Conservation (phyloP, 1,284 basidiomycete species). For the Malassezia furfur region DNA sequence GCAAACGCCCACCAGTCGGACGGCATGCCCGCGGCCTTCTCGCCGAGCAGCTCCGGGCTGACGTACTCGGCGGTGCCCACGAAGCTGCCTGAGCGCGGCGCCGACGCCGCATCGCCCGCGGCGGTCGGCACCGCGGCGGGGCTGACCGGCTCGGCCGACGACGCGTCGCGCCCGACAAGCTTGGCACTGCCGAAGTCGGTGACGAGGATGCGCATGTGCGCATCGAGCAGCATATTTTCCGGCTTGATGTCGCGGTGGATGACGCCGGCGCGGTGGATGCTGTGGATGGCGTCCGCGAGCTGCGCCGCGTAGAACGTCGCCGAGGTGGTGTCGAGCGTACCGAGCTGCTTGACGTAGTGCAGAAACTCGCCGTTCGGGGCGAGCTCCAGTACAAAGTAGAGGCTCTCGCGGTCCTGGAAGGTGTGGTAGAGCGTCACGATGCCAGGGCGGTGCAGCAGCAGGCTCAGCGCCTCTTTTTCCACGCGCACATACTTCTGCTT, state of each 20-base stretch:
- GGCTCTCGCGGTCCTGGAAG: slow-evolving; percentile 43
- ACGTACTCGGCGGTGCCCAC: slow-evolving; percentile 96
- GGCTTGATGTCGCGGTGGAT: slow-evolving; percentile 43
- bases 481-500: slow-evolving; percentile 47
- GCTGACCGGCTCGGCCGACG: neutral
- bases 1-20: slow-evolving; percentile 57
- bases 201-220: slow-evolving; percentile 31
- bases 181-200: slow-evolving; percentile 47
- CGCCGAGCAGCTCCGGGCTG: slow-evolving; percentile 74
- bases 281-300: slow-evolving; percentile 36
- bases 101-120: slow-evolving; percentile 7
- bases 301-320: slow-evolving; percentile 39
- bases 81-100: slow-evolving; percentile 55
- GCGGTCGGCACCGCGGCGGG: neutral
- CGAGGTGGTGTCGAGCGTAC: slow-evolving; percentile 31
- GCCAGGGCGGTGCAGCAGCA: slow-evolving; percentile 37
- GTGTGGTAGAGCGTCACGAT: slow-evolving; percentile 45
- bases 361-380: slow-evolving; percentile 45
- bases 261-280: slow-evolving; percentile 38
- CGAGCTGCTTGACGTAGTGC: slow-evolving; percentile 33
- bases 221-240: slow-evolving; percentile 44
- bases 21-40: slow-evolving; percentile 54
- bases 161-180: slow-evolving; percentile 14
- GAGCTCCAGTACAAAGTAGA: slow-evolving; percentile 46
- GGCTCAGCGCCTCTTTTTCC: slow-evolving; percentile 45